A percentile compares a stretch with the other conserved stretches of the same genome.
phyloP scores from a whole-genome alignment of 768 basidiomycete genomes.

The Clathrus columnatus region DNA sequence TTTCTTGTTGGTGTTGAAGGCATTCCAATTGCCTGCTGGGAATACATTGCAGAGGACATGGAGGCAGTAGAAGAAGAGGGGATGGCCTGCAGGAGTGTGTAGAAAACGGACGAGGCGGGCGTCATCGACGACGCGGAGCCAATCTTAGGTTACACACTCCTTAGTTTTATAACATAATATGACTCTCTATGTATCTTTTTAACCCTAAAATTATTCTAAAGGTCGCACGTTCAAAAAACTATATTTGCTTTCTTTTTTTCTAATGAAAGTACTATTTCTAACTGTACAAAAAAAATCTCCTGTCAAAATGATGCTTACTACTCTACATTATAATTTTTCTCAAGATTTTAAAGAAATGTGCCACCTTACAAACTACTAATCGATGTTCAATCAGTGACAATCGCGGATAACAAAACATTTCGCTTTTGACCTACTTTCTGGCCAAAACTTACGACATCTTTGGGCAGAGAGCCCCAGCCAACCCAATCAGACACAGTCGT shows the following conservation, averaged over 20 bases:
- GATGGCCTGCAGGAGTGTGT: constrained; percentile 10
- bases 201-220: background rate
- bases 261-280: too few species aligned
- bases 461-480: background rate
- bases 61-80: constrained; percentile 2
- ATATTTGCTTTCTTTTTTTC: background rate
- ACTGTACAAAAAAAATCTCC: too few species aligned
- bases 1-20: constrained; percentile 37
- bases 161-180: background rate
- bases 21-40: constrained; percentile 10
- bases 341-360: too few species aligned
- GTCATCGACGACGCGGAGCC: constrained; percentile 11
- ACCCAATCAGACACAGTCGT: background rate
- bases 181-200: background rate
- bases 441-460: background rate
- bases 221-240: background rate
- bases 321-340: too few species aligned
- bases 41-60: constrained; percentile 4
- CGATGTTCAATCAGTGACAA: background rate
- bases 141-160: constrained; percentile 4
- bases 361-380: too few species aligned
- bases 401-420: background rate
- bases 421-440: too few species aligned
- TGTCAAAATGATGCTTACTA: too few species aligned
- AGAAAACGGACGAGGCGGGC: constrained; percentile 12